Conservation (phyloP, 805 yeast genomes). For the Cyberlindnera xishuangbannaensis region DNA sequence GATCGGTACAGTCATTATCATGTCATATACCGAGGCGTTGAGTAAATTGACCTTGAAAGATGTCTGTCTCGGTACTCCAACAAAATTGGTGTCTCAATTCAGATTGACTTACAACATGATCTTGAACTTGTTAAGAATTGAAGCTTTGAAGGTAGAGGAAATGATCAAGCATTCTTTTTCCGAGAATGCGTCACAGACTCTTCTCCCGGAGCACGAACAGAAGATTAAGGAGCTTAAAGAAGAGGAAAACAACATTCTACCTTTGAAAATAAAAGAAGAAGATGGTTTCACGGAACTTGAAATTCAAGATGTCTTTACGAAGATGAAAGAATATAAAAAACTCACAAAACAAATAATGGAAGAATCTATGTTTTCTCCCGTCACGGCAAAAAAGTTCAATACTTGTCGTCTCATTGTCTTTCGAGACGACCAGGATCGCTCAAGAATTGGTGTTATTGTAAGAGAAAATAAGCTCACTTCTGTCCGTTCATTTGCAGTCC, state of each 20-base stretch:
- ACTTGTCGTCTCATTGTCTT: conserved; percentile 56
- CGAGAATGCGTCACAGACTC: conserved; percentile 80
- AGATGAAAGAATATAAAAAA: conserved; percentile 40
- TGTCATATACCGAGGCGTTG: conserved; percentile 71
- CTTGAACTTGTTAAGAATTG: conserved; percentile 82
- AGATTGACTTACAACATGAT: conserved; percentile 95
- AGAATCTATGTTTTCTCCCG: conserved; percentile 42
- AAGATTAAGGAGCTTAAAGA: conserved; percentile 49
- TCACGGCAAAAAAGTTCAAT: conserved; percentile 41
- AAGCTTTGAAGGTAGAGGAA: conserved; percentile 94
- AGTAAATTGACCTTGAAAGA: conserved; percentile 58
- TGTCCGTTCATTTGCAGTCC: conserved; percentile 27
- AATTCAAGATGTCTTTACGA: conserved; percentile 39
- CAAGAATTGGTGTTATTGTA: conserved; percentile 50
- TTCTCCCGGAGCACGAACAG: conserved; percentile 80
- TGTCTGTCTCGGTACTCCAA: conserved; percentile 83
- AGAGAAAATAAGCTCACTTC: conserved; percentile 27
- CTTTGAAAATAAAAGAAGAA: conserved; percentile 27
- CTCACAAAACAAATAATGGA: conserved; percentile 40
- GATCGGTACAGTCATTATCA: conserved; percentile 90
- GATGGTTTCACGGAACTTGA: conserved; percentile 34
- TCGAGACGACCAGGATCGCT: conserved; percentile 37
- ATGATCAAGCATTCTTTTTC: conserved; percentile 95
- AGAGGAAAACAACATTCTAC: conserved; percentile 34
- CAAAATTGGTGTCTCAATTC: conserved; percentile 86